Conservation (phyloP, 805 yeast species). For the Candida suzukii region DNA sequence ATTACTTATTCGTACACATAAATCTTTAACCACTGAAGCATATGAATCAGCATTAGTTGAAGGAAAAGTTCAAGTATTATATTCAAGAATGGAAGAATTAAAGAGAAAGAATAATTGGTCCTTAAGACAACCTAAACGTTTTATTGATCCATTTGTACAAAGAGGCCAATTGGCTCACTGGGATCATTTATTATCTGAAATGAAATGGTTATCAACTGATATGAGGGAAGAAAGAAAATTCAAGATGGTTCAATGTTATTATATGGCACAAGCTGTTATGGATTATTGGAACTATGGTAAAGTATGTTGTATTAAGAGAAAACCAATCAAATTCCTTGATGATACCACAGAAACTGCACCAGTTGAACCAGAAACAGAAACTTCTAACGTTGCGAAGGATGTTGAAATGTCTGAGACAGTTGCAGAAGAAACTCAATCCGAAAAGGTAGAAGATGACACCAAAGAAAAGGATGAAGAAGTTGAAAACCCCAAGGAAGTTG, state of each 20-base stretch:
- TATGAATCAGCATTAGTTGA: conserved; percentile 82
- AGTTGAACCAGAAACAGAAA: not conserved
- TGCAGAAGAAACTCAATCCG: conserved; percentile 2
- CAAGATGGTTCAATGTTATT: conserved; percentile 63
- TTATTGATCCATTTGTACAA: conserved; percentile 53
- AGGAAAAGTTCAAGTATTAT: conserved; percentile 84
- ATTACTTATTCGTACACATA: conserved; percentile 78
- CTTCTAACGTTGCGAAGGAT: not conserved
- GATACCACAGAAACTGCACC: not conserved
- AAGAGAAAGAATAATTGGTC: conserved; percentile 88
- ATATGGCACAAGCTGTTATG: conserved; percentile 62
- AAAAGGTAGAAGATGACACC: conserved; percentile 7
- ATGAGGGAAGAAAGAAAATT: conserved; percentile 63
- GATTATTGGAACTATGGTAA: conserved; percentile 80
- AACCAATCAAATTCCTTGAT: conserved; percentile 30
- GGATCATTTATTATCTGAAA: conserved; percentile 71
- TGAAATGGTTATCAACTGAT: conserved; percentile 78
- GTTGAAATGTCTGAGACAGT: conserved; percentile 6
- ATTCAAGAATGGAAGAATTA: conserved; percentile 86
- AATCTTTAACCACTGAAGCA: conserved; percentile 75
- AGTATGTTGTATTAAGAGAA: conserved; percentile 53
- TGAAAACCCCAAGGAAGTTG: not conserved
- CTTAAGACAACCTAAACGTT: conserved; percentile 72
- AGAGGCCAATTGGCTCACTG: conserved; percentile 48
- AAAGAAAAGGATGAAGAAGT: conserved; percentile 9